phyloP scores from a whole-genome alignment of 2,329 filamentous ascomycete genomes.

The Phoma sp. region DNA sequence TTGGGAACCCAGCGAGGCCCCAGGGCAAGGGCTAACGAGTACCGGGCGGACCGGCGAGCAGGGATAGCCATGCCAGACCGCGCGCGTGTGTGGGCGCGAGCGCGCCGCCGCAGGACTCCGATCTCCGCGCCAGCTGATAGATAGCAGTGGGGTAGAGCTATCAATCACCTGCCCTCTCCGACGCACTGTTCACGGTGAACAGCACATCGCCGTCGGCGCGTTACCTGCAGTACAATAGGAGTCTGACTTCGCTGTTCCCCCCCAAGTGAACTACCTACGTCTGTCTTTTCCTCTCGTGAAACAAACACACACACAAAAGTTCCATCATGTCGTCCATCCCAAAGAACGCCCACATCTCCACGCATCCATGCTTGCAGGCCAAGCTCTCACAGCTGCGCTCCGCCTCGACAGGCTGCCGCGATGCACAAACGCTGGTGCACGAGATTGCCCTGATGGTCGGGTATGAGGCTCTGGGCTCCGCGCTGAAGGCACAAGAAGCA shows the following conservation, averaged over 20 bases:
- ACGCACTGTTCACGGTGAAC: not conserved
- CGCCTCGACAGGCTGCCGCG: slow-evolving; percentile 68
- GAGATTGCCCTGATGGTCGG: slow-evolving; percentile 85
- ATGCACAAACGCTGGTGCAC: slow-evolving; percentile 82
- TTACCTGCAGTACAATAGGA: not conserved
- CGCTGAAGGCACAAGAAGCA: slow-evolving; percentile 62
- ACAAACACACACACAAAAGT: too few relatives aligned
- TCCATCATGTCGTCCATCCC: slow-evolving; percentile 49
- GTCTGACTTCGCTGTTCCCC: not conserved
- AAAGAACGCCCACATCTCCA: slow-evolving; percentile 73
- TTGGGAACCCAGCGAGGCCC: not conserved
- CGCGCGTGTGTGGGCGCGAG: not conserved
- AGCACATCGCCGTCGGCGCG: slow-evolving; percentile 1
- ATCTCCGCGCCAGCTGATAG: slow-evolving; percentile 1
- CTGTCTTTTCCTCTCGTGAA: slow-evolving; percentile 1
- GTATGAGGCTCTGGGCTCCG: slow-evolving; percentile 76
- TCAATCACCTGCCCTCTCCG: slow-evolving; percentile 14
- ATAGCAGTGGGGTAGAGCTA: slow-evolving; percentile 9
- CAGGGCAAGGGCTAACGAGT: too few relatives aligned
- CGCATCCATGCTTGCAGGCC: slow-evolving; percentile 82
- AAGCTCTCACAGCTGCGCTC: slow-evolving; percentile 92
- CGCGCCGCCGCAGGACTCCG: not conserved
- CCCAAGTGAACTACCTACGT: not conserved
- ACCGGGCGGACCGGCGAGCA: not conserved
- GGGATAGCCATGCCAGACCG: not conserved